These are phyloP conservation scores for Dryas alaskensis DNA, from an alignment of 306 rosid species.

Conservation along the genomic window DNA sequence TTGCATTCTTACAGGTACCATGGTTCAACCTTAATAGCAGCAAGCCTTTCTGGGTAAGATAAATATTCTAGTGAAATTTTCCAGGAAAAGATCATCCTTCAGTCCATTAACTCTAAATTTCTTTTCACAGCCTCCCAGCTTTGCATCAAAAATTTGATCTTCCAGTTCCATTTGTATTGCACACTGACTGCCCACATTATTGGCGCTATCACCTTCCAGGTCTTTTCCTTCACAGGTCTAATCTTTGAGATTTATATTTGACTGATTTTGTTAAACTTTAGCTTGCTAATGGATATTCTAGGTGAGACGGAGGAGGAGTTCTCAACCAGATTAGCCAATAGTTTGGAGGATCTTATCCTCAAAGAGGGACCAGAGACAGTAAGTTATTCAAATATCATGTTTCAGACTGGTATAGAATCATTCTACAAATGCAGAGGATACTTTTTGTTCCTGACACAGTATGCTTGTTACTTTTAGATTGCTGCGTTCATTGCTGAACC, in stretches of 20 bases:
- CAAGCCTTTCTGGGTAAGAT: conserved; percentile 94
- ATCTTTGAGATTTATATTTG: conserved; percentile 11
- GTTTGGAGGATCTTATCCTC: conserved; percentile 75
- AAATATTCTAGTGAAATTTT: background rate
- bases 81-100: background rate
- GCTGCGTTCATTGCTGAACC: conserved; percentile 99
- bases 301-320: conserved; percentile 97
- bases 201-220: conserved; percentile 99
- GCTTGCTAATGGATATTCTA: conserved; percentile 38
- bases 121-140: conserved; percentile 70
- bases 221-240: conserved; percentile 30
- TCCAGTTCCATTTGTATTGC: conserved; percentile 89
- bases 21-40: conserved; percentile 85
- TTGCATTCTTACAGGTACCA: conserved; percentile 65
- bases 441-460: conserved; percentile 13
- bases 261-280: conserved; percentile 16
- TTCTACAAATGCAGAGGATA: conserved; percentile 2
- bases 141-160: conserved; percentile 89
- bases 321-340: conserved; percentile 83
- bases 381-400: conserved; percentile 21
- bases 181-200: conserved; percentile 96
- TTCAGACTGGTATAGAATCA: background rate
- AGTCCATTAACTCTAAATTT: conserved; percentile 25
- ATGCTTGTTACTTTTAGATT: conserved; percentile 50
- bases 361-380: conserved; percentile 97